Evolutionary conservation across 2,329 filamentous ascomycete genomes (phyloP), one percentile per base, ranked within the genome.

Genomic region (Xylaria sp.): DNA sequence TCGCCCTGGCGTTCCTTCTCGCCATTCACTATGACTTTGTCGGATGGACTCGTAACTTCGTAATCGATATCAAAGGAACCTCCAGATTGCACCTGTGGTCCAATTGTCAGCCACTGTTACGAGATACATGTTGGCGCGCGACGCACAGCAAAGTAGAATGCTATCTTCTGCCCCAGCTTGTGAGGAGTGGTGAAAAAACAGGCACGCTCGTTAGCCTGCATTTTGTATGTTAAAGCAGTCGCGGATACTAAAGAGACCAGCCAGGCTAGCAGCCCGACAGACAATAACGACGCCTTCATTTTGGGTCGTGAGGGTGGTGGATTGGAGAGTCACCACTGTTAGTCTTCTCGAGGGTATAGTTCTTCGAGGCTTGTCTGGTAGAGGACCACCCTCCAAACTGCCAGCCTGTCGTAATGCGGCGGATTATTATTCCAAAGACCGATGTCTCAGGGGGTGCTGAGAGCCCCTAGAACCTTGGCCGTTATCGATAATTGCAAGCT

Each of bases 1-100:
- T 99, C 96, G 63, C 95, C 96, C 83, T 98, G 95, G 73, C 95
- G 90, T 84, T 92, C 96, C 84, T 97, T 98, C 75, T 91, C 86
- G 70, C 94, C 96, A 69, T 94, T 90, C 76, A 98, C 83, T 69
- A 99, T 91, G 70, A 93, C 82, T 81, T 92, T 94, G 78, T 92
- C 90, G 73, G 88, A 88, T 32, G 97, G 96, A 23, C 93, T 94
- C 59, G 90, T 88, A 65, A 99, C 95, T 68, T 89, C 83, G 84
- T 97, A 99, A 81, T 98, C 94, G 82, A 99, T 88, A 85, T 99
- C 96, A 83, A 99, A 99, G 35, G 94, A 95, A 75, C 96, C 97
- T 78, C 96, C 96, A 9, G 94, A 95, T 97, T 99, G 96, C 55
- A 98, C 94, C 94, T 97, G 71, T 50, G 59, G 5, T 9, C 9